Percentiles rank a stretch among this genome's conserved stretches.
Conservation (phyloP, 2,329 filamentous ascomycete genomes). For the Ophiostoma piceae region DNA sequence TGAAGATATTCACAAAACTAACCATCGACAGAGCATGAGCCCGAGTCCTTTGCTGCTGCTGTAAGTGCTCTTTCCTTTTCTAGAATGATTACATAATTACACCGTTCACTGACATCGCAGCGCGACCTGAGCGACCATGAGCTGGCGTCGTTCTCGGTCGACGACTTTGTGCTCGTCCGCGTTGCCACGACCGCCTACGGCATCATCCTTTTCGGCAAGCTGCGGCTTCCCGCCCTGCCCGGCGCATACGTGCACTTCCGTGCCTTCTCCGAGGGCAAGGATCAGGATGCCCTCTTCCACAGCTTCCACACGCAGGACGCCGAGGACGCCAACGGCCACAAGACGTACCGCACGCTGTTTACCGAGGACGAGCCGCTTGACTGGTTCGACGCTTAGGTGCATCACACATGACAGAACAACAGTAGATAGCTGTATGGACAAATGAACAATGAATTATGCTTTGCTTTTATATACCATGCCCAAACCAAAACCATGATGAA, state of each 20-base stretch:
- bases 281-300: conserved; percentile 41
- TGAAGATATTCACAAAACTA: background rate
- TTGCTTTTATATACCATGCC: conserved; percentile 4
- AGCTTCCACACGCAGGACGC: conserved; percentile 45
- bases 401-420: background rate
- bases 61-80: conserved; percentile 30
- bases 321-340: conserved; percentile 37
- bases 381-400: conserved; percentile 48
- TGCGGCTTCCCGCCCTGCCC: conserved; percentile 40
- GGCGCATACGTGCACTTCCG: conserved; percentile 46
- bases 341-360: conserved; percentile 44
- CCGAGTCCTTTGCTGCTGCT: conserved; percentile 48
- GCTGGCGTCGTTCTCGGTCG: conserved; percentile 36
- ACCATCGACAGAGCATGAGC: conserved; percentile 45
- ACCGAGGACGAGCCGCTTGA: conserved; percentile 43
- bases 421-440: background rate
- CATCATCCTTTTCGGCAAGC: conserved; percentile 46
- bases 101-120: background rate
- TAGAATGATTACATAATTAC: background rate
- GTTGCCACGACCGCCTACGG: conserved; percentile 45
- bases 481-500: conserved; percentile 6
- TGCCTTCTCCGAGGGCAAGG: conserved; percentile 41
- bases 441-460: conserved; percentile 9
- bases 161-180: conserved; percentile 43
- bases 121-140: conserved; percentile 37